Percentiles rank a stretch among this genome's conserved stretches.
Evolutionary conservation across 2,329 filamentous ascomycete genomes (phyloP).

Genomic region (Lachnellula arida): DNA sequence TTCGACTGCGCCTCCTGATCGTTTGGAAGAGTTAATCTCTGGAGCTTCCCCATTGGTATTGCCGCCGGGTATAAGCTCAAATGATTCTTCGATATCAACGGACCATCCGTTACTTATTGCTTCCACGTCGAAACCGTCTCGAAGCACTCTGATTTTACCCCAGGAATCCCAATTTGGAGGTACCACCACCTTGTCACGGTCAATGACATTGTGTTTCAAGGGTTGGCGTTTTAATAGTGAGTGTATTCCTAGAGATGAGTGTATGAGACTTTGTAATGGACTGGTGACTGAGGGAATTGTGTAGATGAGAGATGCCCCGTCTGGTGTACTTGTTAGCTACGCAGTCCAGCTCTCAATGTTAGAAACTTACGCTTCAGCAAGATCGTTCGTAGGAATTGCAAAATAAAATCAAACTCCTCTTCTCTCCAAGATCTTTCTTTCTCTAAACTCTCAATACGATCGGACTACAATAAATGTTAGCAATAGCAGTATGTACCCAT

Average conservation of each 20-base stretch:
- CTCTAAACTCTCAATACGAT: conserved; percentile 69
- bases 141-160: conserved; percentile 90
- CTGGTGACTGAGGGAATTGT: conserved; percentile 72
- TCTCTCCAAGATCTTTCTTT: conserved; percentile 92
- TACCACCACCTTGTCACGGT: conserved; percentile 88
- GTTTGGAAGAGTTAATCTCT: conserved; percentile 15
- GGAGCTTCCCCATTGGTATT: conserved; percentile 15
- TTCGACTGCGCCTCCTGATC: conserved; percentile 56
- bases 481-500: conserved; percentile 1
- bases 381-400: conserved; percentile 87
- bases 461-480: conserved; percentile 24
- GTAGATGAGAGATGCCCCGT: conserved; percentile 81
- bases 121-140: conserved; percentile 91
- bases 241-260: conserved; percentile 81
- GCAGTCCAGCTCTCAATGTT: neutral
- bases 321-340: conserved; percentile 38
- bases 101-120: conserved; percentile 80
- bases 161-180: conserved; percentile 98
- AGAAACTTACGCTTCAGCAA: conserved; percentile 70
- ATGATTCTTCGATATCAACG: conserved; percentile 65
- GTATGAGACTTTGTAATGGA: conserved; percentile 72
- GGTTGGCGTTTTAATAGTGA: conserved; percentile 74
- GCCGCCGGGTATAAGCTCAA: conserved; percentile 35
- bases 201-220: conserved; percentile 86
- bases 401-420: conserved; percentile 91